A percentile compares a stretch with the other conserved stretches of the same genome.
Conservation (phyloP, 148 eudicot species). For the Dianthus caryophyllus region DNA sequence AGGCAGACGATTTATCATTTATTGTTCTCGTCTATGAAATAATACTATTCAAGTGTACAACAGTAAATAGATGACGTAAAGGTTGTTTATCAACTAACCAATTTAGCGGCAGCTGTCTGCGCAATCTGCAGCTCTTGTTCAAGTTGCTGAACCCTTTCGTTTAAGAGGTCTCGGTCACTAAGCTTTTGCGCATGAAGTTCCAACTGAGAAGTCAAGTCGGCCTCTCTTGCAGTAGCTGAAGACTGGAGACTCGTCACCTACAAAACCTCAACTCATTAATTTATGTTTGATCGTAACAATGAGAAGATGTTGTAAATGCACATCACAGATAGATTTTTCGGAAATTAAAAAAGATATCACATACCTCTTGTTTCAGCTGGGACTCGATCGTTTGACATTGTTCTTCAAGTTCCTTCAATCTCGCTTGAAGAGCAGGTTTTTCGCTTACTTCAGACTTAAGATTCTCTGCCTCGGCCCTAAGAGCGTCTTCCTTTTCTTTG, state of each 20-base stretch:
- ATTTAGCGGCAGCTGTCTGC: constrained; percentile 23
- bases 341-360: neutral
- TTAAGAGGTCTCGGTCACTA: constrained; percentile 24
- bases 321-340: neutral
- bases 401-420: constrained; percentile 54
- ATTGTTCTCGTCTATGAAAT: neutral
- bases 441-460: constrained; percentile 37
- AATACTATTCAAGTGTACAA: neutral
- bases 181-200: constrained; percentile 34
- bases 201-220: constrained; percentile 32
- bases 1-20: constrained; percentile 12
- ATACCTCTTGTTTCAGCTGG: constrained; percentile 48
- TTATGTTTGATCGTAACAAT: neutral
- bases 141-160: constrained; percentile 32
- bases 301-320: neutral
- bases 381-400: constrained; percentile 42
- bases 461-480: constrained; percentile 43
- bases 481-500: constrained; percentile 33
- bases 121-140: constrained; percentile 38
- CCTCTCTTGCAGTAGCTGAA: constrained; percentile 37
- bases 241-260: constrained; percentile 31
- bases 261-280: neutral
- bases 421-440: constrained; percentile 41
- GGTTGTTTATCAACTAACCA: constrained; percentile 29
- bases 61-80: neutral